Base-by-base conservation (phyloP, 371 early-diverging fungal genomes). In the Rozella allomycis region DNA sequence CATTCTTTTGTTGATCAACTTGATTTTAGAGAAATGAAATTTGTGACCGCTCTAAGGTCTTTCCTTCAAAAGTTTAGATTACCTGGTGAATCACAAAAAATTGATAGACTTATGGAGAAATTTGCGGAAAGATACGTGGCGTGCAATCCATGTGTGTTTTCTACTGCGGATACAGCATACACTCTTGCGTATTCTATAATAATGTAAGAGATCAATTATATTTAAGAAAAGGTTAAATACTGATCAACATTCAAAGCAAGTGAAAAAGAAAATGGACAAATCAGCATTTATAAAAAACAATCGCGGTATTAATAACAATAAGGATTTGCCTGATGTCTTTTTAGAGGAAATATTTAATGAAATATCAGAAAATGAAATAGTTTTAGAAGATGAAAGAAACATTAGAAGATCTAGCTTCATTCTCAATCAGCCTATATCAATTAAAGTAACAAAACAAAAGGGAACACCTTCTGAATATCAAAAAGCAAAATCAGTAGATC, bases 61-160 rank as follows among this genome's bases (percentile, higher is more conserved):
- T 70, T 69, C 38, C 51, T 75, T 33, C 51, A 60, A 39, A 43
- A 58, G 2, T 75, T 73, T 47, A 41, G 69, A 13, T 40, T 75
- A 25, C 67, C 67, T 9, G 72, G 72, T 17, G 76, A 75, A 41
- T 49, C 64, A 2, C 71, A 73, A 43, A 60, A 70, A 17, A 49
- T 56, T 30, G 68, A 71, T 32, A 42, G 76, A 7, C 45, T 73
- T 21, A 56, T 75, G 46, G 63, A 58, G 29, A 66, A 61, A 34
- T 75, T 70, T 55, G 66, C 67, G 25, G 62, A 61, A 26, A 26
- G 58, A 14, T 67, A 52, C 35, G 60, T 57, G 40, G 62, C 58
- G 25, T 50, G 39, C 35, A 67, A 67, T 34, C 62, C 65, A 13
- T 44, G 39, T 2, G 33, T 58, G 0, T 67, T 64, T 37, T 52